phyloP scores from a whole-genome alignment of 306 rosid genomes.

The Oxytropis ochrocephala region DNA sequence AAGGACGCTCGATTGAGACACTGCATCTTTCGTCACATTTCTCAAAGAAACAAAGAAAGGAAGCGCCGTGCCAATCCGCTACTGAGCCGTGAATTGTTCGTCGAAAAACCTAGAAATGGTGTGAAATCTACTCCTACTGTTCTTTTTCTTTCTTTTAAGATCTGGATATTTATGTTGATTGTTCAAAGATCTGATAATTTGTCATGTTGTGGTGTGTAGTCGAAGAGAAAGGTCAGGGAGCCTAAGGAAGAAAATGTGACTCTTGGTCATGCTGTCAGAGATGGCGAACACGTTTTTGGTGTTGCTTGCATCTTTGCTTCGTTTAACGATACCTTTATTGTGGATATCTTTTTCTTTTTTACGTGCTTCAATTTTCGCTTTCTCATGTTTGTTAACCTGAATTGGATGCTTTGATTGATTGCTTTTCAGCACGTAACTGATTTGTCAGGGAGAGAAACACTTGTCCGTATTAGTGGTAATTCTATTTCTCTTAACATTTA shows the following conservation, averaged over 20 bases:
- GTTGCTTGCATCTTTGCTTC: conserved; percentile 76
- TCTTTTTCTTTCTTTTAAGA: not conserved
- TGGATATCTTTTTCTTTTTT: conserved; percentile 17
- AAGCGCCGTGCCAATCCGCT: too few relatives aligned
- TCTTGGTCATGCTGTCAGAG: conserved; percentile 73
- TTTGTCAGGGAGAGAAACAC: conserved; percentile 78
- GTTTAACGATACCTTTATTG: conserved; percentile 76
- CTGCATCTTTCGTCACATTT: too few relatives aligned
- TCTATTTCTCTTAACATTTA: not conserved
- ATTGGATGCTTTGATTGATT: not conserved
- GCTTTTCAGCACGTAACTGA: conserved; percentile 73
- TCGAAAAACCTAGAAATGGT: too few relatives aligned
- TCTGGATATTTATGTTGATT: not conserved
- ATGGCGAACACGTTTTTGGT: conserved; percentile 73
- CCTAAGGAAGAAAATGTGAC: conserved; percentile 80
- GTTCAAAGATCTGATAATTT: not conserved
- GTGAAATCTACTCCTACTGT: too few relatives aligned
- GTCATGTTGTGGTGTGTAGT: conserved; percentile 1
- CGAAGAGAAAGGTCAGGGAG: conserved; percentile 70
- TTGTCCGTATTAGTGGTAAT: conserved; percentile 74
- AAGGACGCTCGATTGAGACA: too few relatives aligned
- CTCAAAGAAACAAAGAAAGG: too few relatives aligned
- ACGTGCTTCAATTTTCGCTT: not conserved
- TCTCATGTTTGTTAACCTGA: not conserved
- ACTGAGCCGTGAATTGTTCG: too few relatives aligned